Conservation (phyloP, 129 eudicot genomes). For the Cynara cardunculus region DNA sequence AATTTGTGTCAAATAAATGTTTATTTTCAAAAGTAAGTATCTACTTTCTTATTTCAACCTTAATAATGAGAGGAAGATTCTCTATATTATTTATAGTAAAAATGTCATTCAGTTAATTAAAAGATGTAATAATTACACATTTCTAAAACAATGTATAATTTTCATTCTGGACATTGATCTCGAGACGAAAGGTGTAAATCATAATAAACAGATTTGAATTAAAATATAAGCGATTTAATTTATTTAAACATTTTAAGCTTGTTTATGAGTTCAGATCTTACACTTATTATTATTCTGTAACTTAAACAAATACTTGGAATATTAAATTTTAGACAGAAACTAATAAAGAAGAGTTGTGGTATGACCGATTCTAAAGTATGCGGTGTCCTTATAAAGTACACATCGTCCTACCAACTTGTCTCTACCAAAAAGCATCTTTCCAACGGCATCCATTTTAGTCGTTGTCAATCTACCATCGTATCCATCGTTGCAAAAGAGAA, state of each 20-base stretch:
- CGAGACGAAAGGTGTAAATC: too few relatives aligned
- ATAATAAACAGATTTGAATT: too few relatives aligned
- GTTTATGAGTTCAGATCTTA: neutral
- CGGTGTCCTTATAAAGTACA: neutral
- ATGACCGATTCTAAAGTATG: neutral
- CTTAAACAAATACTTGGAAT: neutral
- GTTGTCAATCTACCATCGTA: conserved; percentile 11
- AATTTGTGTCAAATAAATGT: too few relatives aligned
- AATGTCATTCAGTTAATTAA: too few relatives aligned
- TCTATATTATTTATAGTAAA: too few relatives aligned
- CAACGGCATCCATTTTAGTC: conserved; percentile 15
- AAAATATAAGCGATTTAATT: neutral
- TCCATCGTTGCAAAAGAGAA: neutral
- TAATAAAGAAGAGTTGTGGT: neutral
- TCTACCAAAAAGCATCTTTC: conserved; percentile 33
- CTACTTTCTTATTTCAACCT: too few relatives aligned
- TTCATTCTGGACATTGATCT: too few relatives aligned
- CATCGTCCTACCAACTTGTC: conserved; percentile 17
- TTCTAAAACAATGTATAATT: too few relatives aligned
- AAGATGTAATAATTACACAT: too few relatives aligned
- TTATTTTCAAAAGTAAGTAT: too few relatives aligned
- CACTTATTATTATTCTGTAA: neutral
- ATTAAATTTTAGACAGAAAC: neutral
- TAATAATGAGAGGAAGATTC: too few relatives aligned
- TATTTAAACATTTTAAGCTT: neutral